These are phyloP conservation scores for Circinella minor DNA, from an alignment of 371 early-diverging fungal genomes.

Conservation along the genomic window DNA sequence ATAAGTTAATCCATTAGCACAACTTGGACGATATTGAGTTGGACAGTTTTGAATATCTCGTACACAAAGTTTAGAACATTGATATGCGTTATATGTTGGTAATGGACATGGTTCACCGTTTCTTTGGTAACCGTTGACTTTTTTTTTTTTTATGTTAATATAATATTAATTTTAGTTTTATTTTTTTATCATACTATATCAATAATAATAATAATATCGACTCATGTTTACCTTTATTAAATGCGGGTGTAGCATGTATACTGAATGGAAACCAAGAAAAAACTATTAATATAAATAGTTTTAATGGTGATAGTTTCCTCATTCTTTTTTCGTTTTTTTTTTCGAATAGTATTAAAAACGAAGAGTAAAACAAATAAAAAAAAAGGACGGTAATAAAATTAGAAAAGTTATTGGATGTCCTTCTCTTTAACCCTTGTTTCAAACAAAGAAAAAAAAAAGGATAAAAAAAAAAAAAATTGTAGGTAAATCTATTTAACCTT, in stretches of 20 bases:
- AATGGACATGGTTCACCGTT: slow-evolving; percentile 51
- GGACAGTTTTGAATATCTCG: slow-evolving; percentile 51
- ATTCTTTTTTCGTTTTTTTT: neutral
- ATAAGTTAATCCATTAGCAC: slow-evolving; percentile 46
- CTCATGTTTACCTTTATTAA: slow-evolving; percentile 3
- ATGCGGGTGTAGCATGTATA: neutral
- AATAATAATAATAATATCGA: no score
- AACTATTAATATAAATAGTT: neutral
- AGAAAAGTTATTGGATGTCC: neutral
- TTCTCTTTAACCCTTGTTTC: no score
- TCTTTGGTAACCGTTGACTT: slow-evolving; percentile 53
- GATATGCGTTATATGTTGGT: slow-evolving; percentile 38
- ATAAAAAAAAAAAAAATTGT: no score
- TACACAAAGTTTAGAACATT: slow-evolving; percentile 59
- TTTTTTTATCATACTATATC: neutral
- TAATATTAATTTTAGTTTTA: neutral
- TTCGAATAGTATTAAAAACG: neutral
- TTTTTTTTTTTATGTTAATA: neutral
- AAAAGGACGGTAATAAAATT: neutral
- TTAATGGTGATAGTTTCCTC: neutral
- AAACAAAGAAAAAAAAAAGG: no score
- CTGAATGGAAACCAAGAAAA: neutral
- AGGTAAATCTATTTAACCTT: no score
- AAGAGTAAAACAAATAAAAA: neutral
- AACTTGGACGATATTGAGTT: slow-evolving; percentile 30